These are phyloP conservation scores for Tolypocladium ovalisporum DNA, from an alignment of 2,329 filamentous ascomycete species.

Conservation along the genomic window DNA sequence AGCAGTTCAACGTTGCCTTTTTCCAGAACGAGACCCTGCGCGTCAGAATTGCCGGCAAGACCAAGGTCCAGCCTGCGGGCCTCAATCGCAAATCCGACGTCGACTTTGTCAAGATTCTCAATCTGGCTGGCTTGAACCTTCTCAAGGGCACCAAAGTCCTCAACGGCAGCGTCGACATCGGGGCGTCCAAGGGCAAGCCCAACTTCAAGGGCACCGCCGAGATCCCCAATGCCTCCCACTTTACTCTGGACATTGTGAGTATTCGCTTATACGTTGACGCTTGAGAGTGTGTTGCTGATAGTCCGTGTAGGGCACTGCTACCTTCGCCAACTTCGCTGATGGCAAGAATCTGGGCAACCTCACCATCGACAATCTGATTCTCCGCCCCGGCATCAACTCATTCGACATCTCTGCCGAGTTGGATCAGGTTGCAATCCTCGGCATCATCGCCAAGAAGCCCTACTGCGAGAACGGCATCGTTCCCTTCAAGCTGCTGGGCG, in stretches of 20 bases:
- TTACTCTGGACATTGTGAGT: slow-evolving; percentile 54
- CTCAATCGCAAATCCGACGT: slow-evolving; percentile 37
- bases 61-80: slow-evolving; percentile 37
- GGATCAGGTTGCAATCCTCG: slow-evolving; percentile 36
- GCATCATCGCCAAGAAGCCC: slow-evolving; percentile 22
- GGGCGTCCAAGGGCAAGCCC: slow-evolving; percentile 28
- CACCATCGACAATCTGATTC: slow-evolving; percentile 45
- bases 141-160: slow-evolving; percentile 44
- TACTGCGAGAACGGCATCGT: slow-evolving; percentile 45
- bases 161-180: slow-evolving; percentile 35
- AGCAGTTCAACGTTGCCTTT: slow-evolving; percentile 43
- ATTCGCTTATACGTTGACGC: neutral
- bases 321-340: slow-evolving; percentile 47
- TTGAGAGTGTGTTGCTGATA: neutral
- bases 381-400: slow-evolving; percentile 48
- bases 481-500: slow-evolving; percentile 43
- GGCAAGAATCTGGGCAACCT: slow-evolving; percentile 41
- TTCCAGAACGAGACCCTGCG: slow-evolving; percentile 37
- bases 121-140: slow-evolving; percentile 39
- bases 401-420: slow-evolving; percentile 44
- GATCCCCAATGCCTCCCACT: slow-evolving; percentile 53
- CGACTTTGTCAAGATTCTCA: slow-evolving; percentile 45
- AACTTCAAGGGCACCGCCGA: slow-evolving; percentile 51
- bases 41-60: slow-evolving; percentile 40
- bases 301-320: slow-evolving; percentile 43